Base-by-base conservation (phyloP, 352 stramenopile genomes). In the Poterioochromonas sp. region DNA sequence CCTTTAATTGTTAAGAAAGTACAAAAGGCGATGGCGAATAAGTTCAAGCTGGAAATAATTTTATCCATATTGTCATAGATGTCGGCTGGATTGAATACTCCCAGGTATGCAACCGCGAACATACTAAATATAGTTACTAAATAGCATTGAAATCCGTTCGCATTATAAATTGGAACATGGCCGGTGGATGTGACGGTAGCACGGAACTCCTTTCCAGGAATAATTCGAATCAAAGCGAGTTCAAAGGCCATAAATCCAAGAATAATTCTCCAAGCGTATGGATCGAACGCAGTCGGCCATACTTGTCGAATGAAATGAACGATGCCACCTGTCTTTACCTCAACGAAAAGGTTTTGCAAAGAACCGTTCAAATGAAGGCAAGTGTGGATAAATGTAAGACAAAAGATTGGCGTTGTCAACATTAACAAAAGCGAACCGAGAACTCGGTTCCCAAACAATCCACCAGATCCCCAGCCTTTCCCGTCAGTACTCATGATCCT, bases 1-100 rank as follows among this genome's bases (percentile, higher is more conserved):
- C 94, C 94, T 83, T 98, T 98, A 78, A 96, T 77, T 78, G 91
- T 91, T 51, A 98, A 84, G 41, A 94, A 85, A 18, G 89, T 58
- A 78, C 93, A 97, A 80, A 98, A 95, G 37, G 87, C 79, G 43
- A 96, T 91, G 43, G 89, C 95, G 84, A 98, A 97, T 39, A 97
- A 79, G 86, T 97, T 97, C 83, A 98, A 83, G 34, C 87, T 88
- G 43, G 90, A 88, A 47, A 98, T 87, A 82, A 94, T 85, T 43
- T 91, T 80, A 0, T 85, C 87, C 80, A 96, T 87, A 51, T 88
- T 83, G 81, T 95, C 88, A 84, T 95, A 96, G 35, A 94, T 88
- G 79, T 90, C 83, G 41, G 84, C 86, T 29, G 85, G 85, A 43
- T 89, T 84, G 74, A 87, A 93, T 32, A 90, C 79, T 44, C 86